These are phyloP conservation scores for Poa annua DNA, from an alignment of 176 grass and related monocot genomes.

Conservation along the genomic window DNA sequence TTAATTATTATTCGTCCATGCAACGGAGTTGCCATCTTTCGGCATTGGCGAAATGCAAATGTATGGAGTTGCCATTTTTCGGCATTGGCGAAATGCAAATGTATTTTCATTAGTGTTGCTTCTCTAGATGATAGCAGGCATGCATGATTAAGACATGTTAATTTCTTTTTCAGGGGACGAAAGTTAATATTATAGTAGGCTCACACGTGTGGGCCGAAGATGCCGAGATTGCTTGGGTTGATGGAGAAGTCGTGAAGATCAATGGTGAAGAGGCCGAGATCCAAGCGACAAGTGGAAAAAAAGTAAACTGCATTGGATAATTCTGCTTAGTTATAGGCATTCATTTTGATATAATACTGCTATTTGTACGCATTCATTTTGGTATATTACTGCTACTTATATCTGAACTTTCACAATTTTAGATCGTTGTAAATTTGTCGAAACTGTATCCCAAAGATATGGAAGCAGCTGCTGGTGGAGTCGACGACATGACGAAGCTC, in stretches of 20 bases:
- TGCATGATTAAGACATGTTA: neutral
- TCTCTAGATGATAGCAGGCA: neutral
- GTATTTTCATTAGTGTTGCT: neutral
- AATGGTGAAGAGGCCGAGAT: conserved; percentile 79
- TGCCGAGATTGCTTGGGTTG: conserved; percentile 63
- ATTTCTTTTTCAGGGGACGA: conserved; percentile 72
- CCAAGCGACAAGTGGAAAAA: conserved; percentile 74
- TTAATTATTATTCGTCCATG: neutral
- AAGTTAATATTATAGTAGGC: conserved; percentile 95
- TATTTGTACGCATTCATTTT: conserved; percentile 12
- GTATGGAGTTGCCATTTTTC: no score
- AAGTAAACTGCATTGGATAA: conserved; percentile 43
- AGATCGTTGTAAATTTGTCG: conserved; percentile 75
- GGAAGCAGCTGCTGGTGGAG: conserved; percentile 90
- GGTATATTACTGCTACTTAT: no score
- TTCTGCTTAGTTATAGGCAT: neutral
- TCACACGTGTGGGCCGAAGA: conserved; percentile 98
- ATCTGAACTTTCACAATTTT: no score
- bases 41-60: neutral
- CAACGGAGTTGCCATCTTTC: neutral
- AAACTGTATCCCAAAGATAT: conserved; percentile 99
- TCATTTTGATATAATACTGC: conserved; percentile 15
- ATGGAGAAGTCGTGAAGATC: conserved; percentile 92
- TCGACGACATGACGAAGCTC: conserved; percentile 99
- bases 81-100: no score